Evolutionary conservation across 257 asterid species (phyloP), one percentile per base, ranked within the genome.

Genomic region (Penstemon davidsonii): DNA sequence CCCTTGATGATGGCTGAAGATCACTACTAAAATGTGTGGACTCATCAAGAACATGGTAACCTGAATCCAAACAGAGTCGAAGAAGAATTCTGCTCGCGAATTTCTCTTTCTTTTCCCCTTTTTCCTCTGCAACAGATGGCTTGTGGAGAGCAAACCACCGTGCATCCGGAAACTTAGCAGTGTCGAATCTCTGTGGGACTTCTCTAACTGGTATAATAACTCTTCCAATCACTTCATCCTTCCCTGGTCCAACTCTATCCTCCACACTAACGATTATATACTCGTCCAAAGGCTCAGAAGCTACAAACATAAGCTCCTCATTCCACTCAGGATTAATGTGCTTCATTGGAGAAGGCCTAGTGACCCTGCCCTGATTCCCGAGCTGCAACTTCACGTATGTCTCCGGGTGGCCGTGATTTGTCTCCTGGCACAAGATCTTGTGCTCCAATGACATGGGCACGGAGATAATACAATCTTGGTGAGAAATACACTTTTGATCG

Each of bases 1-100:
- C 76, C 52, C 79, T 87, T 0, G 95, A 84, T 6, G 96, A 83
- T 5, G 99, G 96, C 76, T 81, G 96, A 72, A 88, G 86, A 77
- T 93, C 94, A 46, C 97, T 93, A 66, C 94, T 83, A 60, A 83
- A 88, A 78, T 93, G 92, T 4, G 87, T 80, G 13, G 95, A 76
- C 82, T 93, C 99, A 36, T 93, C 96, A 33, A 90, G 85, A 18
- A 93, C 99, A 68, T 93, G 99, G 68, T 93, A 93, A 40, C 96
- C 96, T 0, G 88, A 81, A 57, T 93, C 99, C 8, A 90, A 18
- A 58, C 83, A 77, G 25, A 93, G 56, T 2, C 92, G 84, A 19
- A 93, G 90, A 61, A 79, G 85, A 61, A 93, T 81, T 57, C 92
- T 75, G 83, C 99, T 90, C 0, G 96, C 91, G 33, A 94, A 94